phyloP scores from a whole-genome alignment of 2,329 filamentous ascomycete species.

The Claviceps quebecensis region DNA sequence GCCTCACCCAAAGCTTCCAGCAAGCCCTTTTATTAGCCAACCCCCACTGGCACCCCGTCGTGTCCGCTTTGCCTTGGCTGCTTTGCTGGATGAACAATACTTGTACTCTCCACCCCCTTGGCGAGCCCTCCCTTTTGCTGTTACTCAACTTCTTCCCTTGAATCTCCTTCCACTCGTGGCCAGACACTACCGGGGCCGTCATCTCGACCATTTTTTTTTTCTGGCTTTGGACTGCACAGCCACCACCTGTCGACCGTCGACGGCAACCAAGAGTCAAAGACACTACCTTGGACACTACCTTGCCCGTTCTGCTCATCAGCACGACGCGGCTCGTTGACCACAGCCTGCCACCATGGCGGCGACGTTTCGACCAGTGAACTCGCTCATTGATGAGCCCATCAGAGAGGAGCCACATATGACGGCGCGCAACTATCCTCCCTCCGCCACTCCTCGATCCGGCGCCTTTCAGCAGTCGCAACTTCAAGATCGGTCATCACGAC shows the following conservation, averaged over 20 bases:
- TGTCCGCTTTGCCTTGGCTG: constrained; percentile 1
- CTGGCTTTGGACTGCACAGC: not conserved
- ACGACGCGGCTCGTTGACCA: not conserved
- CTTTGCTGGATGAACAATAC: constrained; percentile 4
- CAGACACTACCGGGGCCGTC: constrained; percentile 10
- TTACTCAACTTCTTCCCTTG: constrained; percentile 7
- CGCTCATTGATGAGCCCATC: constrained; percentile 19
- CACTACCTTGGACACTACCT: not conserved
- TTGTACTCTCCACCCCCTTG: constrained; percentile 6
- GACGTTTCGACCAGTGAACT: constrained; percentile 35
- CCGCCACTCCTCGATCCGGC: constrained; percentile 20
- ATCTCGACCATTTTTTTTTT: not conserved
- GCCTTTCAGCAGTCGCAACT: constrained; percentile 18
- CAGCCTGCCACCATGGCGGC: constrained; percentile 26
- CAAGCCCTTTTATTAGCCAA: not conserved
- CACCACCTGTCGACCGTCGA: not conserved
- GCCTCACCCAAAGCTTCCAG: constrained; percentile 5
- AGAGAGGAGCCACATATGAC: constrained; percentile 23
- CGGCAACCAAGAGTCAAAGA: not conserved
- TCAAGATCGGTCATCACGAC: constrained; percentile 12
- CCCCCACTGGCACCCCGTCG: not conserved
- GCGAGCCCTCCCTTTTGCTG: constrained; percentile 1
- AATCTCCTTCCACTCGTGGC: constrained; percentile 3
- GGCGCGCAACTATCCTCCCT: constrained; percentile 17
- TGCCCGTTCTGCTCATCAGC: not conserved